A percentile compares a stretch with the other conserved stretches of the same genome.
Evolutionary conservation across 129 eudicot species (phyloP).

Genomic region (Flaveria brownii): DNA sequence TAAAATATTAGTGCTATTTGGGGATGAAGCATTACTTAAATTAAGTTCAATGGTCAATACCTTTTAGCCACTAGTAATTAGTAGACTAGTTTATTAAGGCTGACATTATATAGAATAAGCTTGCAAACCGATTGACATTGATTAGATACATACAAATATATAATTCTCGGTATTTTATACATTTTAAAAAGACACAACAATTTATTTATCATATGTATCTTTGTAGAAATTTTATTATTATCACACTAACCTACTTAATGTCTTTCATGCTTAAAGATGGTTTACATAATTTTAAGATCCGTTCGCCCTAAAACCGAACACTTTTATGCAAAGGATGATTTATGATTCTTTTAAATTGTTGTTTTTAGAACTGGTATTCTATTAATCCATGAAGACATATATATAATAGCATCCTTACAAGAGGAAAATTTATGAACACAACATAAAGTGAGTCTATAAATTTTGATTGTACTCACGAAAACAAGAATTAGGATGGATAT

Average conservation of each 20-base stretch:
- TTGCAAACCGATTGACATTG: constrained; percentile 4
- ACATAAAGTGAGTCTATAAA: no score
- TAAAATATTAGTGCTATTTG: constrained; percentile 5
- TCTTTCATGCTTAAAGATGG: no score
- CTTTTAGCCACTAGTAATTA: constrained; percentile 14
- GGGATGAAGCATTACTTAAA: not conserved
- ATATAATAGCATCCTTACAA: not conserved
- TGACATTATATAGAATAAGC: constrained; percentile 9
- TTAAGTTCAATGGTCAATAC: constrained; percentile 11
- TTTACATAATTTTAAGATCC: not conserved
- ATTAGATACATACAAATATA: not conserved
- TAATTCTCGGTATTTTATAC: not conserved
- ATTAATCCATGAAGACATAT: not conserved
- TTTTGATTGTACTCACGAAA: no score
- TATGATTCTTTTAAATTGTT: no score
- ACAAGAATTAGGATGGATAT: no score
- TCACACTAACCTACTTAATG: not conserved
- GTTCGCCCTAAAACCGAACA: not conserved
- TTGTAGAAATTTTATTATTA: not conserved
- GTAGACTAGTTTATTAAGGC: constrained; percentile 16
- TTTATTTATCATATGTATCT: not conserved
- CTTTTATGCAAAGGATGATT: not conserved
- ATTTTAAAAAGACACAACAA: not conserved
- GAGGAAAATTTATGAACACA: no score
- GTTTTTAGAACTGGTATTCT: not conserved